Evolutionary conservation across 495 filamentous ascomycete genomes (phyloP), one percentile per base, ranked within the genome.

Genomic region (Tetracladium setigerum): DNA sequence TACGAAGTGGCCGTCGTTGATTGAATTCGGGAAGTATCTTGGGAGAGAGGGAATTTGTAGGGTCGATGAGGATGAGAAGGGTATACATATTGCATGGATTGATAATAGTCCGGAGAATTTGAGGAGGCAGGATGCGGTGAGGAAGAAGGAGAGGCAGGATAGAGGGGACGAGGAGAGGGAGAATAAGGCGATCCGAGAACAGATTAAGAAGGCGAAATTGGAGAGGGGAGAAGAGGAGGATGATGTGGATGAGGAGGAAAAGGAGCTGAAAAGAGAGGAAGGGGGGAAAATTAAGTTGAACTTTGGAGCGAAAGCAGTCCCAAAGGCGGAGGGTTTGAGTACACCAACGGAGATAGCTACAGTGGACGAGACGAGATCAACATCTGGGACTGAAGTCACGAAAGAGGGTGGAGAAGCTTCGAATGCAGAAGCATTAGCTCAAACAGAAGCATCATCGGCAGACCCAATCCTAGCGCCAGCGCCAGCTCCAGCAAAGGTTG

Each of bases 81-180:
- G 92, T 1, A 52, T 96, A 12, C 82, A 87, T 55, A 76, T 99
- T 42, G 74, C 81, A 5, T 99, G 90, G 87, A 80, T 96, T 27
- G 91, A 99, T 65, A 86, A 90, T 56, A 83, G 77, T 27, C 87
- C 89, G 0, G 90, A 95, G 42, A 86, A 88, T 0, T 67, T 97
- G 60, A 70, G 77, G 57, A 69, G 88, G 41, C 74, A 84, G 38
- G 90, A 96, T 49, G 87, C 84, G 17, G 71, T 95, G 31, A 66
- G 84, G 58, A 81, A 82, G 63, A 89, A 87, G 66, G 89, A 97
- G 62, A 69, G 83, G 52, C 78, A 84, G 64, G 88, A 95, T 56
- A 85, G 82, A 55, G 90, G 87, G 1, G 89, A 95, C 56, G 94
- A 95, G 62, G 85, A 94, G 60, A 64, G 87, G 44, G 92, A 97